phyloP scores from a whole-genome alignment of 208 protist species.

The Crithidia sp. region DNA sequence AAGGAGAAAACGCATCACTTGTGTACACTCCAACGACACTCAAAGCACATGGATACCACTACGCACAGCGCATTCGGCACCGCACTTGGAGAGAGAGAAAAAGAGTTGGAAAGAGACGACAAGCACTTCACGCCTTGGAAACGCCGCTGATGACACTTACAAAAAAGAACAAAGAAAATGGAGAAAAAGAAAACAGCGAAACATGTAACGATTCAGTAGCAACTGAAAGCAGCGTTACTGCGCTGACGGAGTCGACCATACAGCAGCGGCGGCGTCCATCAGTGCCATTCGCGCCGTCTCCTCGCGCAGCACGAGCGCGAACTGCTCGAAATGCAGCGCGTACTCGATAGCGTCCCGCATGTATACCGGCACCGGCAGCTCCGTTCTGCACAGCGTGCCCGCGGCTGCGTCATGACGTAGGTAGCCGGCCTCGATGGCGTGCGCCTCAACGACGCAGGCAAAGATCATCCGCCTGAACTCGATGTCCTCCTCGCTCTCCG shows the following conservation, averaged over 20 bases:
- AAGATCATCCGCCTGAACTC: constrained; percentile 49
- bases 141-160: neutral
- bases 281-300: constrained; percentile 72
- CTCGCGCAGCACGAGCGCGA: constrained; percentile 50
- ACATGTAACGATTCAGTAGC: neutral
- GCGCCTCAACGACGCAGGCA: constrained; percentile 50
- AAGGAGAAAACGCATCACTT: too few relatives aligned
- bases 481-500: constrained; percentile 74
- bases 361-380: constrained; percentile 20
- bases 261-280: constrained; percentile 36
- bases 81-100: constrained; percentile 8
- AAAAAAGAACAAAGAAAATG: constrained; percentile 23
- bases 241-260: neutral
- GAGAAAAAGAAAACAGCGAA: neutral
- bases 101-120: neutral
- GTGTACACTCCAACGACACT: too few relatives aligned
- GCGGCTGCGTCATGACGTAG: constrained; percentile 37
- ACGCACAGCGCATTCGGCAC: neutral
- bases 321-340: constrained; percentile 50
- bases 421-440: constrained; percentile 43
- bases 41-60: too few relatives aligned
- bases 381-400: constrained; percentile 10
- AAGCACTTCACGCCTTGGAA: too few relatives aligned
- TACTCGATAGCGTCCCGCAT: constrained; percentile 57
- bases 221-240: neutral